Conservation (phyloP, 345 rosid genomes). For the Microthlaspi erraticum region DNA sequence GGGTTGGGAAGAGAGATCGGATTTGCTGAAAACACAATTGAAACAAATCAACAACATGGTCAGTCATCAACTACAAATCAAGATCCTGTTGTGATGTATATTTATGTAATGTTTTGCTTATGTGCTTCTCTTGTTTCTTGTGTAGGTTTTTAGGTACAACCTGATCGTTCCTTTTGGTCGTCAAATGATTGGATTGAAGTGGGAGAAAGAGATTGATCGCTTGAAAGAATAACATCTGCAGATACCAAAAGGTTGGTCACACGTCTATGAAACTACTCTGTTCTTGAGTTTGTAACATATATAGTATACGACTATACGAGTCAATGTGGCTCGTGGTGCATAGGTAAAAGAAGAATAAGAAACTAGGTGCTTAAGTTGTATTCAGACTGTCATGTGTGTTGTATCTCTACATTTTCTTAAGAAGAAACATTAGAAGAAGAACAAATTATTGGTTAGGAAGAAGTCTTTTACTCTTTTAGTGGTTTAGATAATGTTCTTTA, state of each 20-base stretch:
- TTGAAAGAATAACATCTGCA: constrained; percentile 50
- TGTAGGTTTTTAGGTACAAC: constrained; percentile 82
- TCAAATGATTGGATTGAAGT: constrained; percentile 83
- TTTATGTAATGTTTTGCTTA: background rate
- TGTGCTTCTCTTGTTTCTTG: constrained; percentile 13
- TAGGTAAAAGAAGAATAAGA: constrained; percentile 22
- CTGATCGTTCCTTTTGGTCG: constrained; percentile 89
- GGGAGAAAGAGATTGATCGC: constrained; percentile 83
- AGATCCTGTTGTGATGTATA: background rate
- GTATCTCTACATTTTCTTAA: constrained; percentile 21
- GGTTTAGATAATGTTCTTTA: constrained; percentile 13
- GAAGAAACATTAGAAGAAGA: background rate
- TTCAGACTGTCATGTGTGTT: background rate
- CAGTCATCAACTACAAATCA: constrained; percentile 24
- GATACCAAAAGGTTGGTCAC: constrained; percentile 31
- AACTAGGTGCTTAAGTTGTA: background rate
- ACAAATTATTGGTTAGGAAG: constrained; percentile 17
- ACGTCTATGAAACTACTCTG: constrained; percentile 21
- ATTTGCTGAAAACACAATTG: constrained; percentile 58
- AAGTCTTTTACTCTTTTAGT: background rate
- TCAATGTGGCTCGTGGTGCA: constrained; percentile 23
- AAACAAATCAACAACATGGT: constrained; percentile 78
- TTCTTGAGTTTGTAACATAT: constrained; percentile 23
- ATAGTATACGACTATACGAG: constrained; percentile 38
- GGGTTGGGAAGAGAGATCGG: constrained; percentile 58